These are phyloP conservation scores for Imleria badia DNA, from an alignment of 768 basidiomycete genomes.

Conservation along the genomic window DNA sequence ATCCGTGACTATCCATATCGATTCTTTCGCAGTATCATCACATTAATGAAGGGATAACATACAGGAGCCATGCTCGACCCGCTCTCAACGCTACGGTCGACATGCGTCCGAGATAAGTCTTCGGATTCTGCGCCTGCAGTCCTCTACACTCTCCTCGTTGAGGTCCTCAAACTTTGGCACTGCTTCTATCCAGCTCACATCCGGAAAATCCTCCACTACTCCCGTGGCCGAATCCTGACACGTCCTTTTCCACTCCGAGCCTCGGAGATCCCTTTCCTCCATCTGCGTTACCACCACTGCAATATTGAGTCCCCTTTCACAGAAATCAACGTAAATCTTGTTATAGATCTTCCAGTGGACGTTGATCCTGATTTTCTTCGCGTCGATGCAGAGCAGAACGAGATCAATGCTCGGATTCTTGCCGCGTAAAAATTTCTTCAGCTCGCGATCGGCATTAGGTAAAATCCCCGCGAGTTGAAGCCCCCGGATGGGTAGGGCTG, in stretches of 20 bases:
- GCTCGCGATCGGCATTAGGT: slow-evolving; percentile 17
- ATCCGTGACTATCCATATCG: not conserved
- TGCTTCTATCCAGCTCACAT: slow-evolving; percentile 14
- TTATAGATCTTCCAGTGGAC: slow-evolving; percentile 22
- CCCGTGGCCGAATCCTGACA: slow-evolving; percentile 8
- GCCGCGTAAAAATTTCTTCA: slow-evolving; percentile 16
- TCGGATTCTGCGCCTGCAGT: slow-evolving; percentile 23
- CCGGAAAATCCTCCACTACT: slow-evolving; percentile 14
- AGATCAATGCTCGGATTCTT: slow-evolving; percentile 13
- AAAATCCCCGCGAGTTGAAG: not conserved
- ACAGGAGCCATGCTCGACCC: not conserved
- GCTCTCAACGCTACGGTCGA: not conserved
- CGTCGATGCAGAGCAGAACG: slow-evolving; percentile 23
- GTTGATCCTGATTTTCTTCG: slow-evolving; percentile 15
- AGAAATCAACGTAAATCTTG: slow-evolving; percentile 18
- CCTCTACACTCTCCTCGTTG: slow-evolving; percentile 12
- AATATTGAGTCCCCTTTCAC: slow-evolving; percentile 5
- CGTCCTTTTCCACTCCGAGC: slow-evolving; percentile 16
- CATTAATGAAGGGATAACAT: not conserved
- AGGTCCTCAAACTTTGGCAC: slow-evolving; percentile 15
- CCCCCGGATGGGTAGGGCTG: not conserved
- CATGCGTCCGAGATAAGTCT: slow-evolving; percentile 18
- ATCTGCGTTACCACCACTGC: slow-evolving; percentile 20
- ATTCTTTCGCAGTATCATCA: not conserved
- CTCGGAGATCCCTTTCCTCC: slow-evolving; percentile 4